Evolutionary conservation across 169 alveolate genomes (phyloP).

Genomic region (Fabrea salina): DNA sequence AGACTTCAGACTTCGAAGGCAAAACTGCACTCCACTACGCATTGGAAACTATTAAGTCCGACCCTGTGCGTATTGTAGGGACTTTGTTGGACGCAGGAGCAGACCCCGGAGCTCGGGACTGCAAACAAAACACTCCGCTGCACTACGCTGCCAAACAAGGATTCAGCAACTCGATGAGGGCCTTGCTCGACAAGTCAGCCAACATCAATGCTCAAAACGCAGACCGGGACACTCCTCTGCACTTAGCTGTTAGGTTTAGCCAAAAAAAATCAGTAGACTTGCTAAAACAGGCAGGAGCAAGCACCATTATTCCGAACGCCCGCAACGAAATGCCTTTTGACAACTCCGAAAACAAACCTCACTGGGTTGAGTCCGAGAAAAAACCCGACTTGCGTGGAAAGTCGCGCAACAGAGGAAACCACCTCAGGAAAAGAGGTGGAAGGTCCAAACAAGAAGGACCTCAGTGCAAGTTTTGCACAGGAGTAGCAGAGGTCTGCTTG

Average conservation of each 20-base stretch:
- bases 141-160: slow-evolving; percentile 26
- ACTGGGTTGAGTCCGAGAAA: not conserved
- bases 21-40: slow-evolving; percentile 11
- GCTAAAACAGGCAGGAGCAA: not conserved
- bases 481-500: no score
- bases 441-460: not conserved
- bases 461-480: not conserved
- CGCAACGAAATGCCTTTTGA: not conserved
- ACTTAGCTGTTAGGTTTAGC: not conserved
- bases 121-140: not conserved
- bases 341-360: not conserved
- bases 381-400: no score
- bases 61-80: not conserved
- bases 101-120: not conserved
- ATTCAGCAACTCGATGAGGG: not conserved
- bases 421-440: slow-evolving; percentile 12
- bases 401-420: not conserved
- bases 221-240: slow-evolving; percentile 18
- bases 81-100: not conserved
- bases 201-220: not conserved
- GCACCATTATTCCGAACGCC: not conserved
- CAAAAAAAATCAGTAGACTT: not conserved
- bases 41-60: not conserved
- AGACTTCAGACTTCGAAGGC: not conserved
- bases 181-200: not conserved